A percentile compares a stretch with the other conserved stretches of the same genome.
These are phyloP conservation scores for Candida incommunis DNA, from an alignment of 805 yeast species.

Conservation along the genomic window DNA sequence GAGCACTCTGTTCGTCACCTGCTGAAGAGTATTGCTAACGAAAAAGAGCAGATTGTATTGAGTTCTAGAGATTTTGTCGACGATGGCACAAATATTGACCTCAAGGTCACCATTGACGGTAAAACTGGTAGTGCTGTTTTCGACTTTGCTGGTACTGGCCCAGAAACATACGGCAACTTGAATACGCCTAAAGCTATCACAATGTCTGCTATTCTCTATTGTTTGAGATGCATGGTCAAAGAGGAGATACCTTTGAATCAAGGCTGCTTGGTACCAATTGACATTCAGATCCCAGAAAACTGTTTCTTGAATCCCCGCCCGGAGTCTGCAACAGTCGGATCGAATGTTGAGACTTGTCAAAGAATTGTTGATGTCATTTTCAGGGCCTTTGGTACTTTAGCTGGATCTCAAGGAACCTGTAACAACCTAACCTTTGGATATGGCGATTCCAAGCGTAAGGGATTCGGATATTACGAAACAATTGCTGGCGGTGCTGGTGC, in stretches of 20 bases:
- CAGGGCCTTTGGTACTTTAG: slow-evolving; percentile 77
- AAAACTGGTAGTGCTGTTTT: slow-evolving; percentile 50
- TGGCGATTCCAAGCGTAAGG: slow-evolving; percentile 46
- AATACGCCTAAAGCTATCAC: slow-evolving; percentile 91
- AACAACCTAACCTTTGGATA: slow-evolving; percentile 88
- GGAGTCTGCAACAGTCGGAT: slow-evolving; percentile 90
- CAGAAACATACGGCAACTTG: slow-evolving; percentile 78
- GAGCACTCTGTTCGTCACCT: slow-evolving; percentile 50
- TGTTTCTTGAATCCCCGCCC: slow-evolving; percentile 59
- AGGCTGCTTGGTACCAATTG: slow-evolving; percentile 76
- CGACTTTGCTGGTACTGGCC: slow-evolving; percentile 77
- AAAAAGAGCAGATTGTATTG: slow-evolving; percentile 22
- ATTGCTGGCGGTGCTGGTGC: slow-evolving; percentile 97
- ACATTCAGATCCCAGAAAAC: slow-evolving; percentile 47
- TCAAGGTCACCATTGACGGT: slow-evolving; percentile 27
- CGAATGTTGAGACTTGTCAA: slow-evolving; percentile 91
- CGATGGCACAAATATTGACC: slow-evolving; percentile 21
- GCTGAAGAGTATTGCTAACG: slow-evolving; percentile 31
- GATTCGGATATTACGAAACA: slow-evolving; percentile 87
- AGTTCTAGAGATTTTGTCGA: slow-evolving; percentile 19
- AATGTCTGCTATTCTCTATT: slow-evolving; percentile 76
- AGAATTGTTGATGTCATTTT: slow-evolving; percentile 81
- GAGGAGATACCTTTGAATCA: slow-evolving; percentile 87
- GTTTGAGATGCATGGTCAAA: slow-evolving; percentile 69
- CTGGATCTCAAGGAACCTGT: slow-evolving; percentile 93